phyloP scores from a whole-genome alignment of 768 basidiomycete genomes.

The Hortiboletus campestris region DNA sequence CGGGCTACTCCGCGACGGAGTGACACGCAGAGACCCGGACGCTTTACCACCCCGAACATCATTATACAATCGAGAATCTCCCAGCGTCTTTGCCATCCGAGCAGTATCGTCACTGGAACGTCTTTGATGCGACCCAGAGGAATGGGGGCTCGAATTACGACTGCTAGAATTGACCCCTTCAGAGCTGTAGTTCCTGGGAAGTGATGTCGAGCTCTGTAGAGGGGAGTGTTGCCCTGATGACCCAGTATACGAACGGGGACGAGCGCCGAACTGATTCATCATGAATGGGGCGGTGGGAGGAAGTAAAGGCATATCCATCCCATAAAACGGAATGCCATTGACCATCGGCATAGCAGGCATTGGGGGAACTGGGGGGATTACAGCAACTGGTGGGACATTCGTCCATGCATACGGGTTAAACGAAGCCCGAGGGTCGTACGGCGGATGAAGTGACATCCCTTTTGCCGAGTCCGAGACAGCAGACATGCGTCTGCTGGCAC shows the following conservation, averaged over 20 bases:
- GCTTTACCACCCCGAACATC: slow-evolving; percentile 16
- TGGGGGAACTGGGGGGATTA: slow-evolving; percentile 38
- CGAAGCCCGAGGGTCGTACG: slow-evolving; percentile 28
- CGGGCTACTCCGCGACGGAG: slow-evolving; percentile 8
- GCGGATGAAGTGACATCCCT: slow-evolving; percentile 21
- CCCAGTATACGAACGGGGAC: slow-evolving; percentile 35
- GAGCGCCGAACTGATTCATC: slow-evolving; percentile 54
- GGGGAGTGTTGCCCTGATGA: slow-evolving; percentile 33
- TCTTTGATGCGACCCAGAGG: slow-evolving; percentile 26
- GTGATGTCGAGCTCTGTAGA: slow-evolving; percentile 19
- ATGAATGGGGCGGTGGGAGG: slow-evolving; percentile 77
- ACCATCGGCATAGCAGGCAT: slow-evolving; percentile 35
- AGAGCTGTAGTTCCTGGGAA: slow-evolving; percentile 26
- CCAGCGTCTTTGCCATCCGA: slow-evolving; percentile 8
- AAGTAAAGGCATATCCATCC: slow-evolving; percentile 65
- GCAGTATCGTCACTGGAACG: slow-evolving; percentile 32
- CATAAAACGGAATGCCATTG: slow-evolving; percentile 42
- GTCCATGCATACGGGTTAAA: slow-evolving; percentile 32
- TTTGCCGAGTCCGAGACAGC: slow-evolving; percentile 35
- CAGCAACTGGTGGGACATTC: slow-evolving; percentile 10
- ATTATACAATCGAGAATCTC: slow-evolving; percentile 11
- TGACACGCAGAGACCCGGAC: slow-evolving; percentile 6
- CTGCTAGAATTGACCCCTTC: slow-evolving; percentile 20
- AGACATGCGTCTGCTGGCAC: slow-evolving; percentile 41
- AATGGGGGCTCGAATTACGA: slow-evolving; percentile 18